Base-by-base conservation (phyloP, 208 protist species). In the Acanthamoeba healyi region DNA sequence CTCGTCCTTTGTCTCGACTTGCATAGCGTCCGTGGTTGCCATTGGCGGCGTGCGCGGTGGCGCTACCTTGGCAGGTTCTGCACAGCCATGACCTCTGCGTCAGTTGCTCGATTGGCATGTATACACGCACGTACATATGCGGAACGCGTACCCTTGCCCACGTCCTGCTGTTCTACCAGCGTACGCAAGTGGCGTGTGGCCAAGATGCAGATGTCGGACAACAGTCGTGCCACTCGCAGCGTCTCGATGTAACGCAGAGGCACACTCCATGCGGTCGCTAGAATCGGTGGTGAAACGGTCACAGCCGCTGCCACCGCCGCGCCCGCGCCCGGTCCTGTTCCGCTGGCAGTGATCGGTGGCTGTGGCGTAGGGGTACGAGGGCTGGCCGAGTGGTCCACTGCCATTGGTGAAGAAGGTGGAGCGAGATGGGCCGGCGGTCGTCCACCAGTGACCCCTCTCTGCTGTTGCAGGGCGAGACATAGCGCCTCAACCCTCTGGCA, bases 141-240 rank as follows among this genome's bases (percentile, higher is more conserved):
- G 17, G 58, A 65, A 7, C 24, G n/a, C 24, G 58, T 32, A 79
- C 67, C 67, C 36, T 79, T 79, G 67, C n/a, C n/a, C 10, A 29
- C 36, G 36, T 82, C 38, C 72, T 82, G 72, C 42, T 51, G 72
- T 29, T 82, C 38, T 7, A 51, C 38, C 34, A 82, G 72, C 38
- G 72, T 82, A 38, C 38, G 72, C 19, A 82, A 38, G 38, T 82
- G 72, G 34, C 40, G 72, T 5, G 72, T 82, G 34, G 72, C 72
- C 26, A 82, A 29, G 6, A 82, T 22, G 72, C 72, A 82, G 26
- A 82, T 22, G 24, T 82, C 72, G 72, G 72, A 22, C 42, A 82
- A 24, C 9, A 82, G 72, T 10, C 46, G 32, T 4, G 36, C 72
- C 40, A 82, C 26, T 5, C 72, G 72, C 34, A 82, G 17, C 19